Evolutionary conservation across 768 basidiomycete genomes (phyloP).

Genomic region (Mycena vulgaris): DNA sequence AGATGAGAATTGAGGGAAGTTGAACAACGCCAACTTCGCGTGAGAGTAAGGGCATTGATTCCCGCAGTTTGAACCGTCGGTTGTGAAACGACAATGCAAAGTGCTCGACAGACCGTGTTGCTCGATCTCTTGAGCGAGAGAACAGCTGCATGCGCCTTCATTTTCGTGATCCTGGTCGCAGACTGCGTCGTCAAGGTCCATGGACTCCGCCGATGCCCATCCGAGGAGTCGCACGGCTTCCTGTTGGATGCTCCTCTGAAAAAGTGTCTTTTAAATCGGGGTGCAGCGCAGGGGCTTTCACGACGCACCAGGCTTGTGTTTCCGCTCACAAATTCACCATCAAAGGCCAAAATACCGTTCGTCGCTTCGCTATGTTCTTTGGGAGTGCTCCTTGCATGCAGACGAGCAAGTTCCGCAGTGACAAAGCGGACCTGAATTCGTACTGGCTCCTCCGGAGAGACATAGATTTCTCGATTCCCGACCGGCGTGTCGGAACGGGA

Average conservation of each 20-base stretch:
- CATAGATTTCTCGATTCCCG: not conserved
- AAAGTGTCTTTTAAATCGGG: not conserved
- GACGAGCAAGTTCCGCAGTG: not conserved
- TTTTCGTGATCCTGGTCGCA: conserved; percentile 24
- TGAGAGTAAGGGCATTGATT: conserved; percentile 44
- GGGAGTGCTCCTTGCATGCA: not conserved
- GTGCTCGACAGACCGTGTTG: conserved; percentile 41
- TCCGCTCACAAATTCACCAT: conserved; percentile 13
- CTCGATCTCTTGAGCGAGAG: conserved; percentile 41
- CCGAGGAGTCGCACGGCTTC: conserved; percentile 40
- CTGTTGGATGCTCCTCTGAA: conserved; percentile 34
- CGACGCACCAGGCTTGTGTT: not conserved
- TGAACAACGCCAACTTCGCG: not conserved
- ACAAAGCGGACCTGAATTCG: not conserved
- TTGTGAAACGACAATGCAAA: conserved; percentile 42
- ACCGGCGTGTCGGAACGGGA: not conserved
- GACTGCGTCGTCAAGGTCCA: conserved; percentile 13
- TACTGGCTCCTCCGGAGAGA: not conserved
- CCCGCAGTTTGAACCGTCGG: conserved; percentile 39
- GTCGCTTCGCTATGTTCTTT: not conserved
- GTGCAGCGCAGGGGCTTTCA: not conserved
- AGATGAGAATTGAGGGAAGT: not conserved
- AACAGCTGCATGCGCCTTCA: conserved; percentile 39
- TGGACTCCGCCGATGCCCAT: not conserved
- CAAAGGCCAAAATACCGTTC: conserved; percentile 2